Evolutionary conservation across 148 eudicot genomes (phyloP).

Genomic region (Vaccinium darrowii): DNA sequence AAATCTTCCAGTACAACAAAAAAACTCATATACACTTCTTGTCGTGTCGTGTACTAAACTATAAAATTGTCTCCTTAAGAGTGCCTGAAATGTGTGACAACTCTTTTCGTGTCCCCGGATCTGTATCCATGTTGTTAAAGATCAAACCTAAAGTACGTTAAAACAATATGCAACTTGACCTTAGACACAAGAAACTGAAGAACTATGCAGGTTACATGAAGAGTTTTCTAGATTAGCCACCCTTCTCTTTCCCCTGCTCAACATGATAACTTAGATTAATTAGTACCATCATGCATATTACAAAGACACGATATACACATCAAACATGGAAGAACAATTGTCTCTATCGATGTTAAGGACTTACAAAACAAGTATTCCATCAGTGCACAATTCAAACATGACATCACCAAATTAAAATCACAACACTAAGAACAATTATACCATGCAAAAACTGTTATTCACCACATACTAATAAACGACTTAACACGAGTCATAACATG

Average conservation of each 20-base stretch:
- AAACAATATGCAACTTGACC: neutral
- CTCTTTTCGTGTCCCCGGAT: neutral
- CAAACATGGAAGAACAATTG: neutral
- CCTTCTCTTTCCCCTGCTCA: neutral
- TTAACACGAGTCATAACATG: too few relatives aligned
- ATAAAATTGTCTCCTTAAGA: neutral
- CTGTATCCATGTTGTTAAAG: neutral
- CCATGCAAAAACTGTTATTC: neutral
- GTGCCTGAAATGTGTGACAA: neutral
- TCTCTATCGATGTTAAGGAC: neutral
- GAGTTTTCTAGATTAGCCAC: neutral
- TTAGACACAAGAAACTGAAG: neutral
- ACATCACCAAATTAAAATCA: neutral
- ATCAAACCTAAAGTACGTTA: neutral
- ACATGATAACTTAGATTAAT: neutral
- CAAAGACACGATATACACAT: neutral
- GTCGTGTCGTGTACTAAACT: neutral
- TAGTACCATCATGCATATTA: neutral
- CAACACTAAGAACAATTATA: neutral
- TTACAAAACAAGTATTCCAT: neutral
- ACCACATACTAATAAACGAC: neutral
- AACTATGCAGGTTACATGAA: neutral
- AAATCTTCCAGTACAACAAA: neutral
- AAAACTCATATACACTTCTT: neutral
- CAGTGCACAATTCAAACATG: neutral